phyloP scores from a whole-genome alignment of 148 eudicot species.

The Oxyria digyna region DNA sequence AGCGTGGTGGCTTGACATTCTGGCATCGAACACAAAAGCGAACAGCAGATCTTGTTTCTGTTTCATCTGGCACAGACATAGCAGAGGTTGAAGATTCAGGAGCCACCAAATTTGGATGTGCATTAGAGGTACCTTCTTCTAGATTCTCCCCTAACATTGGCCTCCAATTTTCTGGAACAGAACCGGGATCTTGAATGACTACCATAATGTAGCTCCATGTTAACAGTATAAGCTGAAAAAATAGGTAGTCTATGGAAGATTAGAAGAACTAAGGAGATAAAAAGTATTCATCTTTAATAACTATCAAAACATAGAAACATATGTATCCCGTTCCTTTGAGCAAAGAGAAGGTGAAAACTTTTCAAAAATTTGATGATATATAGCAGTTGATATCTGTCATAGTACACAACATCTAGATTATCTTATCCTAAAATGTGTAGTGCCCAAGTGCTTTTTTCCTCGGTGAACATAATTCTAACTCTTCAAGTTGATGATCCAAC shows the following conservation, averaged over 20 bases:
- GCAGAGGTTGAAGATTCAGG: conserved; percentile 22
- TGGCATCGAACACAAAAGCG: conserved; percentile 54
- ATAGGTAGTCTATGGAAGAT: conserved; percentile 16
- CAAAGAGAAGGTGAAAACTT: not conserved
- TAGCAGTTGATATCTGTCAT: not conserved
- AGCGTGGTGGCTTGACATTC: conserved; percentile 87
- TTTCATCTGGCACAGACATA: conserved; percentile 34
- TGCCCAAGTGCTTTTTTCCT: not conserved
- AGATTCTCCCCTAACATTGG: conserved; percentile 31
- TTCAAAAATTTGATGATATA: not conserved
- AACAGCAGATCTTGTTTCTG: conserved; percentile 28
- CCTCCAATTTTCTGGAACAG: conserved; percentile 85
- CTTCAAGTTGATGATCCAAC: not conserved
- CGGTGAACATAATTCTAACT: not conserved
- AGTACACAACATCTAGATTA: not conserved
- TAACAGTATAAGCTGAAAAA: conserved; percentile 73
- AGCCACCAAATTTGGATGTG: conserved; percentile 23
- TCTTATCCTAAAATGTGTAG: not conserved
- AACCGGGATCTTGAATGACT: conserved; percentile 76
- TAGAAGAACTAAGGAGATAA: conserved; percentile 12
- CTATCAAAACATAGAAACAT: not conserved
- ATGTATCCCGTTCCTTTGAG: not conserved
- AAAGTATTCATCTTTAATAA: not conserved
- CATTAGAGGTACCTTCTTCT: conserved; percentile 40
- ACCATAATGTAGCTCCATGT: conserved; percentile 86